A percentile compares a stretch with the other conserved stretches of the same genome.
Evolutionary conservation across 2,329 filamentous ascomycete genomes (phyloP).

Genomic region (Calonectria pseudoturangicola): DNA sequence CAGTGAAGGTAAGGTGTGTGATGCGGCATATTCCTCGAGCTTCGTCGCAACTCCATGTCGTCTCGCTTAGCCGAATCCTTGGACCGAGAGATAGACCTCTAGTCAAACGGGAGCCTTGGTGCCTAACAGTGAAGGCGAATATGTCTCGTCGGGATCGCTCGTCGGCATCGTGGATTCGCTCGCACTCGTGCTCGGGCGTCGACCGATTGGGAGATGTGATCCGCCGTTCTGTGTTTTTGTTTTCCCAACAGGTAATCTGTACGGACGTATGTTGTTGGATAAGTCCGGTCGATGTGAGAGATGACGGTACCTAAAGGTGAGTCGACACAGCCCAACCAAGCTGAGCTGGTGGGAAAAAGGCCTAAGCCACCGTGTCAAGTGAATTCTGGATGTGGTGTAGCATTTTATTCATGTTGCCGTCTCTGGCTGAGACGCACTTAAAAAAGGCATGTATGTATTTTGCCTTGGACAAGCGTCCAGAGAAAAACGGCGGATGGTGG

Average conservation of each 20-base stretch:
- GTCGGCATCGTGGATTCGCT: slow-evolving; percentile 6
- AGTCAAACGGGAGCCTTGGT: background rate
- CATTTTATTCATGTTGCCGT: background rate
- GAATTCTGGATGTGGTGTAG: slow-evolving; percentile 16
- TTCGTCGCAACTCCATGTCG: slow-evolving; percentile 10
- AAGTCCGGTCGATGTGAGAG: slow-evolving; percentile 5
- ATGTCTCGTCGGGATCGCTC: slow-evolving; percentile 7
- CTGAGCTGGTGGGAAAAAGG: background rate
- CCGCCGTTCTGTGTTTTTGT: background rate
- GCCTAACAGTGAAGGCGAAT: background rate
- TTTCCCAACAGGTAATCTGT: slow-evolving; percentile 5
- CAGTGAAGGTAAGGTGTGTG: slow-evolving; percentile 25
- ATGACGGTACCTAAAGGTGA: background rate
- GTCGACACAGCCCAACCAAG: slow-evolving; percentile 8
- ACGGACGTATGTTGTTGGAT: background rate
- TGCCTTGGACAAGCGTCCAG: slow-evolving; percentile 17
- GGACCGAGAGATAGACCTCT: background rate
- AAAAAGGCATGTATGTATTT: background rate
- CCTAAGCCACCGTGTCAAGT: slow-evolving; percentile 15
- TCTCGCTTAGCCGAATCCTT: slow-evolving; percentile 21
- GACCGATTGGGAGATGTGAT: slow-evolving; percentile 24
- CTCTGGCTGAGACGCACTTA: background rate
- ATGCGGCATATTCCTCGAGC: slow-evolving; percentile 45
- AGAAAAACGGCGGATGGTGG: slow-evolving; percentile 7
- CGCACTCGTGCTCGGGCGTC: slow-evolving; percentile 1